Evolutionary conservation across 768 basidiomycete genomes (phyloP), one percentile per base, ranked within the genome.

Genomic region (Solioccasus polychromus): DNA sequence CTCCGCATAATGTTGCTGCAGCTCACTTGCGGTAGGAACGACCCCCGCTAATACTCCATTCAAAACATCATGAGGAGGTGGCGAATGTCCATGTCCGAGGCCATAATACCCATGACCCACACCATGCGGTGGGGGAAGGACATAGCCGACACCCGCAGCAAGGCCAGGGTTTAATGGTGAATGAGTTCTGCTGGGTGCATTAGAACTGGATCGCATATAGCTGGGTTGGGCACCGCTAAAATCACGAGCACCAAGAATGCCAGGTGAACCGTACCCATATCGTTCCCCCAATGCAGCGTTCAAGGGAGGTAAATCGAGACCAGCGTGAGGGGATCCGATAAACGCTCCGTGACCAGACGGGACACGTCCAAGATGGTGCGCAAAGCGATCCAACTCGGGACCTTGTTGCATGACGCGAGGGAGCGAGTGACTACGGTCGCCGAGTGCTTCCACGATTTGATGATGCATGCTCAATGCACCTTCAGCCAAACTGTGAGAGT

Each of bases 111-210:
- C 67, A 55, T 66, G 60, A 52, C 61, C 57, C 46, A 66, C 53
- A 39, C 58, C 48, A 57, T 68, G 71, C 5, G 70, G 68, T 6
- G 71, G 59, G 5, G 73, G 72, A 0, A 74, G 58, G 28, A 71
- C 60, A 55, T 76, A 75, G 26, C 72, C 71, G 39, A 68, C 63
- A 20, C 66, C 64, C 35, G 63, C 66, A 44, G 61, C 56, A 28
- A 69, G 60, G 45, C 71, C 73, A 52, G 76, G 80, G 42, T 76
- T 77, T 57, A 82, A 63, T 38, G 85, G 85, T 35, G 85, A 85
- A 61, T 88, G 85, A 41, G 84, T 83, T 55, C 84, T 70, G 63
- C 82, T 87, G 5, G 85, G 85, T 20, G 79, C 80, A 51, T 77
- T 73, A 38, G 79, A 83, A 45, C 80, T 74, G 19, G 83, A 78